Base-by-base conservation (phyloP, 768 basidiomycete species). In the Panellus pusillus region DNA sequence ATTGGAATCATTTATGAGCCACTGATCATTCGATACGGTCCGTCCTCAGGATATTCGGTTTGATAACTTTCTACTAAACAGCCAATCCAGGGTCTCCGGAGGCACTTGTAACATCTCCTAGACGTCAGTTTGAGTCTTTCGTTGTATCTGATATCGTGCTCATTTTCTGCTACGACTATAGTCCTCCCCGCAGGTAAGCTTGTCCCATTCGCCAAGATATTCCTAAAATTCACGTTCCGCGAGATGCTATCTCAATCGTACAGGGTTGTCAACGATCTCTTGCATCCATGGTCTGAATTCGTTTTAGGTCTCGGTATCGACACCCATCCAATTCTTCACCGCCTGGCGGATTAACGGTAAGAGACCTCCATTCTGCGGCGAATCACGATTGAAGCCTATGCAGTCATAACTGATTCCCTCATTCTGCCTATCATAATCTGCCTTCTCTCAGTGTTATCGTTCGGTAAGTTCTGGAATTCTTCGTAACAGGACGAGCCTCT, bases 1-100 rank as follows among this genome's bases (percentile, higher is more conserved):
- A 52, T 55, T 13, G 58, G 54, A 7, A 60, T 60, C 13, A 45
- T 60, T 13, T 60, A 60, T 14, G 54, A 60, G 37, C 58, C 58
- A 5, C 36, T 60, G 24, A 60, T 60, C 14, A 14, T 60, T 9
- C 46, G 50, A 40, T 55, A 52, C 20, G 58, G 58, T 58, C 18
- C 12, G 57, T 54, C 13, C 32, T 4, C 12, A 9, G 1, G 7
- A 14, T n/a, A 4, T 24, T n/a, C 17, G 14, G 13, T 12, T 14
- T 4, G 11, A 24, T 15, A 12, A n/a, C n/a, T n/a, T n/a, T n/a
- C 27, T 31, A 29, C 11, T 45, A 17, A 15, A 18, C 15, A 9
- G 31, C n/a, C 6, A 13, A 28, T 28, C n/a, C n/a, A 59, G 57
- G 57, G 17, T 9, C 48, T 31, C 52, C 8, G 14, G 42, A 29